A percentile compares a stretch with the other conserved stretches of the same genome.
Conservation (phyloP, 805 yeast genomes). For the Maudiozyma bulderi region DNA sequence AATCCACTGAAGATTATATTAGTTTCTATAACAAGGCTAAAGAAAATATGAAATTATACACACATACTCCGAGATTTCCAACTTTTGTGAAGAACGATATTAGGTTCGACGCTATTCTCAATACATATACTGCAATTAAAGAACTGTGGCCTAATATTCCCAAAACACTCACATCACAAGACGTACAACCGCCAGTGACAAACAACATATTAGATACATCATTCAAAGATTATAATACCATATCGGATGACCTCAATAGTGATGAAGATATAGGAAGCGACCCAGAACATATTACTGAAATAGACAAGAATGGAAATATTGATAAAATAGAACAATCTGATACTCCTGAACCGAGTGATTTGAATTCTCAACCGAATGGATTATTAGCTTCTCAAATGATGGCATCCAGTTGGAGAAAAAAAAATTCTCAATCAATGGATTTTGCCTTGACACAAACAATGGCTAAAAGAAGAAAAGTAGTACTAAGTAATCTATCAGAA, state of each 20-base stretch:
- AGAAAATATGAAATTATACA: conserved; percentile 8
- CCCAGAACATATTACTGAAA: background rate
- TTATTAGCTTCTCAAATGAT: background rate
- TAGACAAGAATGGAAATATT: background rate
- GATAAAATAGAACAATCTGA: background rate
- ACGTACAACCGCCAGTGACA: background rate
- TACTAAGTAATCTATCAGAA: background rate
- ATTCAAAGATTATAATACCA: conserved; percentile 1
- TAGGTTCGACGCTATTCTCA: conserved; percentile 20
- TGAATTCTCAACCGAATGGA: background rate
- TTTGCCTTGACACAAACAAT: conserved; percentile 16
- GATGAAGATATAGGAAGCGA: background rate
- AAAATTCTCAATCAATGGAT: conserved; percentile 10
- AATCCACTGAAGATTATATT: conserved; percentile 32
- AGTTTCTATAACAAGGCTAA: conserved; percentile 27
- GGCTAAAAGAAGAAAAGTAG: conserved; percentile 9
- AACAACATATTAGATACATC: conserved; percentile 1
- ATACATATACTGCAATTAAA: conserved; percentile 25
- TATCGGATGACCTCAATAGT: background rate
- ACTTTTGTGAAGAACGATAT: conserved; percentile 17
- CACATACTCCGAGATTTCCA: conserved; percentile 6
- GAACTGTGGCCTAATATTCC: conserved; percentile 27
- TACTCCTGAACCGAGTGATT: background rate
- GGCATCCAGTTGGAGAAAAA: background rate
- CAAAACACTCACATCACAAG: conserved; percentile 1